phyloP scores from a whole-genome alignment of 306 rosid genomes.

The Aeschynomene evenia region DNA sequence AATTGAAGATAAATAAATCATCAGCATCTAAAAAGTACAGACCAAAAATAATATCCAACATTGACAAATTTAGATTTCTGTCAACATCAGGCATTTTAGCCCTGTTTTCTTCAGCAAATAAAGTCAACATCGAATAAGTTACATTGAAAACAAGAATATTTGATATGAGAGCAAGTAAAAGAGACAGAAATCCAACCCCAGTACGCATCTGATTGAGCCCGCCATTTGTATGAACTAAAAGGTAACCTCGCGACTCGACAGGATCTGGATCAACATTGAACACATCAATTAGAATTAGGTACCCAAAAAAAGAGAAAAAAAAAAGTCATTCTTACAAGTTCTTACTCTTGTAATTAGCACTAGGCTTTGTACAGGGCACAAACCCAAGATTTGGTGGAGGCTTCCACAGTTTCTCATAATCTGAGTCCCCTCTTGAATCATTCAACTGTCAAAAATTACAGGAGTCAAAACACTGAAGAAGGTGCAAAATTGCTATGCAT shows the following conservation, averaged over 20 bases:
- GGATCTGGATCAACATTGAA: conserved; percentile 57
- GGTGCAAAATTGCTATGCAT: conserved; percentile 41
- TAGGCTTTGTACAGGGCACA: conserved; percentile 67
- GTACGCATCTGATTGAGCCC: conserved; percentile 99
- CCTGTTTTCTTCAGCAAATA: neutral
- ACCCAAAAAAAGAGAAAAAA: conserved; percentile 3
- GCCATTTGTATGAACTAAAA: conserved; percentile 86
- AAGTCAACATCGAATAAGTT: neutral
- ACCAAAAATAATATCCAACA: conserved; percentile 1
- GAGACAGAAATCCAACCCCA: conserved; percentile 63
- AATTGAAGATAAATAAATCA: conserved; percentile 29
- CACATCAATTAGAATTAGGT: conserved; percentile 18
- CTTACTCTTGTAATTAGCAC: conserved; percentile 70
- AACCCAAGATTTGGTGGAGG: conserved; percentile 66
- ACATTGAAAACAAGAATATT: neutral
- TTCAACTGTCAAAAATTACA: conserved; percentile 58
- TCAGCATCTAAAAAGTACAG: conserved; percentile 26
- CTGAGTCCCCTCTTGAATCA: conserved; percentile 41
- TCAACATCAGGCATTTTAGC: conserved; percentile 1
- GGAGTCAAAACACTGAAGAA: conserved; percentile 54
- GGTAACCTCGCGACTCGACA: conserved; percentile 65
- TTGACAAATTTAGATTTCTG: neutral
- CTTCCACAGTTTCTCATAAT: conserved; percentile 81
- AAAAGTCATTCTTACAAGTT: neutral
- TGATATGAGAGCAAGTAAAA: neutral